phyloP scores from a whole-genome alignment of 2,329 filamentous ascomycete genomes.

The Fusarium beomiforme region DNA sequence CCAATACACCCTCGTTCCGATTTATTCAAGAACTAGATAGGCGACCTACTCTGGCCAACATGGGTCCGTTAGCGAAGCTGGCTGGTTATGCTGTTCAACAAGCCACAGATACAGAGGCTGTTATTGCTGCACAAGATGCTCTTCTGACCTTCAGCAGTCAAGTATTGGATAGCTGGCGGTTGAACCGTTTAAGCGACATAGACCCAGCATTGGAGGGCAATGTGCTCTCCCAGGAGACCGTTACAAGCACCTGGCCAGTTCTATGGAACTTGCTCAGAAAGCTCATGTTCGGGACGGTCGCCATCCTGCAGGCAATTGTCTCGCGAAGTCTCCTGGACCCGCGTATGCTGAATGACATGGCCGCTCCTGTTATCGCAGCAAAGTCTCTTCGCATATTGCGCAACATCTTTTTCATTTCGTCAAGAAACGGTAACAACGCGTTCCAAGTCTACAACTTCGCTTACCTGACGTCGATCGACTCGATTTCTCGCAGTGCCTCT shows the following conservation, averaged over 20 bases:
- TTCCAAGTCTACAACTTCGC: slow-evolving; percentile 90
- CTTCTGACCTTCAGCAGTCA: slow-evolving; percentile 73
- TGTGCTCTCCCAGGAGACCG: slow-evolving; percentile 71
- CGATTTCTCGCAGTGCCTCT: slow-evolving; percentile 75
- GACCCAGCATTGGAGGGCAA: slow-evolving; percentile 73
- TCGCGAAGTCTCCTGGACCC: slow-evolving; percentile 68
- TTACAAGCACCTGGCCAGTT: slow-evolving; percentile 72
- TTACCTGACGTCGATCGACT: slow-evolving; percentile 83
- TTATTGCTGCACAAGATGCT: slow-evolving; percentile 66
- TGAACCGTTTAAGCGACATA: slow-evolving; percentile 77
- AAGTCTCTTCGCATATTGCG: slow-evolving; percentile 79
- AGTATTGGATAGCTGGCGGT: slow-evolving; percentile 77
- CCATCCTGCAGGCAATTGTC: slow-evolving; percentile 78
- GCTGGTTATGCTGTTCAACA: slow-evolving; percentile 72
- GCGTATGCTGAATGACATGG: slow-evolving; percentile 53
- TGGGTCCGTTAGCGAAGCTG: slow-evolving; percentile 74
- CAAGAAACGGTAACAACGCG: slow-evolving; percentile 73
- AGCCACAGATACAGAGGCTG: slow-evolving; percentile 54
- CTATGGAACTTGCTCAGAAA: slow-evolving; percentile 82
- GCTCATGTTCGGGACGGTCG: slow-evolving; percentile 78
- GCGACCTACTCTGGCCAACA: slow-evolving; percentile 70
- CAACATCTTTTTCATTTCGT: slow-evolving; percentile 84
- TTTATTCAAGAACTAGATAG: slow-evolving; percentile 67
- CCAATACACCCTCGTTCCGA: slow-evolving; percentile 67
- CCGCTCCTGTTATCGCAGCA: slow-evolving; percentile 72